Conservation (phyloP, 768 basidiomycete species). For the Tylopilus balloui region DNA sequence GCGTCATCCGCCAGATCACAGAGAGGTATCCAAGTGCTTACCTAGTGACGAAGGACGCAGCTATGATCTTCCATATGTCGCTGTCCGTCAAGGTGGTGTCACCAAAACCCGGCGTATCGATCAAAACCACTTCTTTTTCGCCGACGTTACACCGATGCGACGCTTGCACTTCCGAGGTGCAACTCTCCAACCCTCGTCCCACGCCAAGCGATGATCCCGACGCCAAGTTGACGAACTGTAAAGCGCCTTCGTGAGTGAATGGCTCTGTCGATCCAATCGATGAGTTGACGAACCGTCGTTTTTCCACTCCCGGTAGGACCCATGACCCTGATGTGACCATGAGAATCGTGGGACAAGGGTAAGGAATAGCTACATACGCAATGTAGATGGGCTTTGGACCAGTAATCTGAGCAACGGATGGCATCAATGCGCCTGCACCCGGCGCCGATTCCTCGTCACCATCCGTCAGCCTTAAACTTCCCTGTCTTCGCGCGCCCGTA, state of each 20-base stretch:
- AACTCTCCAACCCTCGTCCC: slow-evolving; percentile 33
- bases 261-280: not conserved
- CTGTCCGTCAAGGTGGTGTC: slow-evolving; percentile 46
- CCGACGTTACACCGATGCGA: slow-evolving; percentile 22
- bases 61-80: slow-evolving; percentile 47
- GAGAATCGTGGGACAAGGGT: not conserved
- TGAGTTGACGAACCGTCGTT: slow-evolving; percentile 23
- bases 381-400: slow-evolving; percentile 22
- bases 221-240: slow-evolving; percentile 34
- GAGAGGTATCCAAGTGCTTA: not conserved
- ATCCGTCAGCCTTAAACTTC: slow-evolving; percentile 13
- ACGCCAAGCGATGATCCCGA: slow-evolving; percentile 29
- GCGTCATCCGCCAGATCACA: not conserved
- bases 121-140: slow-evolving; percentile 40
- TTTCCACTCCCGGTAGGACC: slow-evolving; percentile 31
- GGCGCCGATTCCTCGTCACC: slow-evolving; percentile 17
- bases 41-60: slow-evolving; percentile 34
- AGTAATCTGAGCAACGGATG: not conserved
- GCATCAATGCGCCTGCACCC: not conserved
- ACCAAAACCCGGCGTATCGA: slow-evolving; percentile 63
- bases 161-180: slow-evolving; percentile 30
- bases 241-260: not conserved
- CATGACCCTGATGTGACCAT: slow-evolving; percentile 22
- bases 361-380: slow-evolving; percentile 19
- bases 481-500: not conserved